Base-by-base conservation (phyloP, 2,329 filamentous ascomycete genomes). In the Sporothrix variecibatus region DNA sequence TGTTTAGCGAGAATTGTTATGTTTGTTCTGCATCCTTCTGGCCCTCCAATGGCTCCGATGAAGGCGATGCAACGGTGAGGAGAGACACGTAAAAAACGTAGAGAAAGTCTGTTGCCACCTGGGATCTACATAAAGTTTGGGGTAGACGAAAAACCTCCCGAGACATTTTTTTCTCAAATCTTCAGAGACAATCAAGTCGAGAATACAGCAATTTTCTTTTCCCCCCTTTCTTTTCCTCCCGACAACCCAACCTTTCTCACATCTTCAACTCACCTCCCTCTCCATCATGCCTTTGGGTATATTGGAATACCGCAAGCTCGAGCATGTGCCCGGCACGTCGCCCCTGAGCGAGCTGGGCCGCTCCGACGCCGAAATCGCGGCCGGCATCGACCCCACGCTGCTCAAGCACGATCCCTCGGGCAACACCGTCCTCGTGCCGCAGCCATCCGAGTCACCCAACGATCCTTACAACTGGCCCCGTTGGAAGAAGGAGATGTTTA, bases 391-490 rank as follows among this genome's bases (percentile, higher is more conserved):
- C 69, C 58, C 72, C 1, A 73, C 74, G 38, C 73, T 77, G 31
- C 38, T 80, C 38, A 80, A 80, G 75, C 79, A 78, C 71, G 79
- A 80, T 51, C 72, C 76, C 31, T 77, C 71, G 11, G 78, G 78
- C 28, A 72, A 85, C 62, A 83, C 87, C 70, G 81, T 86, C n/a
- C 81, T 88, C n/a, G 82, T 84, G 12, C 86, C 86, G 6, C 84
- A 85, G 73, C 86, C 86, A 11, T 85, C 84, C 9, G 81, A 82
- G 64, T 85, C 83, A 20, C 83, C 84, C 8, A 84, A 86, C 75
- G 85, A 87, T 75, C 85, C 85, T 12, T 81, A 86, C 72, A 86
- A 86, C 77, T 86, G 85, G 85, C 82, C 82, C 40, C 76, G 78
- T 71, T 79, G 80, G 75, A 80, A 78, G 75, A 80, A 80, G 76